Evolutionary conservation across 2,329 filamentous ascomycete genomes (phyloP).

Genomic region (Amylocarpus encephaloides): DNA sequence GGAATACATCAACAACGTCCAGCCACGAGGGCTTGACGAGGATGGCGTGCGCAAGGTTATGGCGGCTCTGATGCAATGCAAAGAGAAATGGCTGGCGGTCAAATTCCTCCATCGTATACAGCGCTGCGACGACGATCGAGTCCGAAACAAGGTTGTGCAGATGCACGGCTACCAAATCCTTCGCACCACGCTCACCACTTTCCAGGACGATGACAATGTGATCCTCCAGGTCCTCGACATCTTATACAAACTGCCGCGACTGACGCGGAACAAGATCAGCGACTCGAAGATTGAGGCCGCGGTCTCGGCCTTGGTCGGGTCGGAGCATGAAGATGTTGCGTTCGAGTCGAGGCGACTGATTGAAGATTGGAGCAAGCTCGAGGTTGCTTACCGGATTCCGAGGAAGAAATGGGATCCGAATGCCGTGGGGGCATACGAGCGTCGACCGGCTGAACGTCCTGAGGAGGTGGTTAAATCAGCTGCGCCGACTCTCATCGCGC

Average conservation of each 20-base stretch:
- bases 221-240: conserved; percentile 86
- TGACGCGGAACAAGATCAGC: conserved; percentile 94
- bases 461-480: conserved; percentile 37
- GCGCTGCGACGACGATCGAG: conserved; percentile 75
- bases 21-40: conserved; percentile 72
- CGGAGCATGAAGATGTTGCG: conserved; percentile 69
- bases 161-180: conserved; percentile 98
- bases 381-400: conserved; percentile 88
- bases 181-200: conserved; percentile 77
- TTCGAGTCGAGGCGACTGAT: conserved; percentile 65
- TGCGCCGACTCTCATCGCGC: conserved; percentile 31
- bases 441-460: conserved; percentile 58
- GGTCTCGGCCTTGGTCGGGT: conserved; percentile 60
- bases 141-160: conserved; percentile 81
- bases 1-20: conserved; percentile 87
- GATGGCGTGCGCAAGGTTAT: conserved; percentile 88
- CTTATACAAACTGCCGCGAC: conserved; percentile 76
- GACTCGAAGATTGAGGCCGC: conserved; percentile 91
- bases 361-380: conserved; percentile 80
- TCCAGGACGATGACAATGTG: conserved; percentile 85
- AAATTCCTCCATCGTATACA: conserved; percentile 89
- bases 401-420: conserved; percentile 78
- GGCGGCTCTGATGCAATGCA: conserved; percentile 94
- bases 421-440: conserved; percentile 48
- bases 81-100: conserved; percentile 98